Conservation (phyloP, 2,329 filamentous ascomycete species). For the Colletotrichum eremochloae region DNA sequence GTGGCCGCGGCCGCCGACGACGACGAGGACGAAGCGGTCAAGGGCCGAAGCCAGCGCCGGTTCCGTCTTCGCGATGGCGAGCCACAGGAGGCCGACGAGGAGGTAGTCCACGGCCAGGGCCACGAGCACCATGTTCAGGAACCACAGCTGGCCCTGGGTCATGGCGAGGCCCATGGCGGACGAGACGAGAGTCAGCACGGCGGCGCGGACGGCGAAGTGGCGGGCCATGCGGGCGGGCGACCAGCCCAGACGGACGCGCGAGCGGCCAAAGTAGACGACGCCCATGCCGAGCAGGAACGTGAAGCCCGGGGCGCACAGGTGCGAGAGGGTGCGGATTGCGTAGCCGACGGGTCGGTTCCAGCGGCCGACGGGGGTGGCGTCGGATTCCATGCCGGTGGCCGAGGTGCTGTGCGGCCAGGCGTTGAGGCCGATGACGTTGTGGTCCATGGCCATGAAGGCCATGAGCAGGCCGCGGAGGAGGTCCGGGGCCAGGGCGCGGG, state of each 20-base stretch:
- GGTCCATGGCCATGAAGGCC: conserved; percentile 60
- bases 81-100: conserved; percentile 58
- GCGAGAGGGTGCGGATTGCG: conserved; percentile 57
- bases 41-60: conserved; percentile 48
- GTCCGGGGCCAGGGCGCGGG: conserved; percentile 58
- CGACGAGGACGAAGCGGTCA: conserved; percentile 40
- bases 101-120: conserved; percentile 60
- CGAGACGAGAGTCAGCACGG: conserved; percentile 53
- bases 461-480: conserved; percentile 60
- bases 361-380: conserved; percentile 50
- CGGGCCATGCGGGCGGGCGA: conserved; percentile 49
- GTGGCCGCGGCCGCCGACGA: background rate
- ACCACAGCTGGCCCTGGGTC: conserved; percentile 54
- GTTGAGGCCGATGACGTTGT: conserved; percentile 55
- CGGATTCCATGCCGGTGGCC: conserved; percentile 52
- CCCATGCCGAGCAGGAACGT: conserved; percentile 62
- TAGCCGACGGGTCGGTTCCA: conserved; percentile 57
- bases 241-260: conserved; percentile 57
- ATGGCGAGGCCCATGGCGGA: conserved; percentile 50
- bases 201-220: conserved; percentile 56
- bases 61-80: conserved; percentile 54
- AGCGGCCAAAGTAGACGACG: conserved; percentile 59
- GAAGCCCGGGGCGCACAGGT: conserved; percentile 61
- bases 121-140: conserved; percentile 60
- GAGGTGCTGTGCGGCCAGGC: conserved; percentile 57